Evolutionary conservation across 2,329 filamentous ascomycete species (phyloP), one percentile per base, ranked within the genome.

Genomic region (Trichoderma guizhouense): DNA sequence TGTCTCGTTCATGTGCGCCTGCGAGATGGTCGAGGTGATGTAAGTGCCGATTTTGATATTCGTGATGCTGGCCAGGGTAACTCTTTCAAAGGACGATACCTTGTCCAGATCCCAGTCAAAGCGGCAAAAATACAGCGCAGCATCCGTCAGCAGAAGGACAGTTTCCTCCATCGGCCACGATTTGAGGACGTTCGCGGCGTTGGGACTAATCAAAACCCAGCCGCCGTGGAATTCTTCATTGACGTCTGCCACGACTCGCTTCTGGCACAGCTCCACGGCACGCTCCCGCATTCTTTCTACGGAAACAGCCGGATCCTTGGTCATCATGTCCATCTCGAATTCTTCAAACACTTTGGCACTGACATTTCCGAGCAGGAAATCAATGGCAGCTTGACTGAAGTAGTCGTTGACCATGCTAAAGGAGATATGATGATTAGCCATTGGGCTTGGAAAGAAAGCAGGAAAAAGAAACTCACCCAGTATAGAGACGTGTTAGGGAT

Each of bases 341-440:
- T 99, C 96, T 71, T 95, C 93, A 79, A 98, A 98, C 3, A 97
- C 92, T 18, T 90, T 86, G 1, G 91, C 91, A 0, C 92, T 94
- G 12, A 97, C 93, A 75, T 96, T 96, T 24, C 96, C 96, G 0
- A 98, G 88, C 5, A 97, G 87, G 78, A 96, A 98, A 80, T 99
- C 96, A 75, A 99, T 97, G 65, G 93, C 93, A 0, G 94, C 93
- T 80, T 99, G 96, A 26, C 95, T 92, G 81, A 98, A 98, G 81
- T 97, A 98, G 82, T 99, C 96, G 76, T 97, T 97, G 75, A 99
- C 94, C 82, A 98, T 96, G 75, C 97, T 98, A 78, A 87, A 98
- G 34, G 8, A 47, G 15, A 71, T 5, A 77, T 71, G 78, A 73
- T 57, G 62, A 68, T 24, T 21, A 61, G 34, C 12, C 21, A 21